These are phyloP conservation scores for Wallemia mellicola DNA, from an alignment of 1,284 basidiomycete genomes.

Conservation along the genomic window DNA sequence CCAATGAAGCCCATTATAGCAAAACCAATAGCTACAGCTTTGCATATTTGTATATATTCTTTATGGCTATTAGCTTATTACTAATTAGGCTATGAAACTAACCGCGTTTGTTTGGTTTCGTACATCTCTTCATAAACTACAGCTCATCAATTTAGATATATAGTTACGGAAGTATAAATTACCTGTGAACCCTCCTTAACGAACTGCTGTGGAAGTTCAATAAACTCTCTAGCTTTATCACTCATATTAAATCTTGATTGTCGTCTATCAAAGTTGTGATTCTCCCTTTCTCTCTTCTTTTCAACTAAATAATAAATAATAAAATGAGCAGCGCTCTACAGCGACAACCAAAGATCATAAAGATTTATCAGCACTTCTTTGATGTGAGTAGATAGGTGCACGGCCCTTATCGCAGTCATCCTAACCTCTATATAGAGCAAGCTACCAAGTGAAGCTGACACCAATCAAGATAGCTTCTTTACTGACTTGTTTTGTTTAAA, in stretches of 20 bases:
- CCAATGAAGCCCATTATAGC: conserved; percentile 90
- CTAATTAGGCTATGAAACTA: conserved; percentile 6
- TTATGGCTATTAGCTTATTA: conserved; percentile 4
- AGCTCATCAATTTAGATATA: conserved; percentile 5
- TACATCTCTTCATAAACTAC: conserved; percentile 85
- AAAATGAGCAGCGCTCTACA: neutral
- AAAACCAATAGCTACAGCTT: conserved; percentile 76
- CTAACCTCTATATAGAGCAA: neutral
- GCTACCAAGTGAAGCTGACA: neutral
- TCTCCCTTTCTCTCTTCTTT: neutral
- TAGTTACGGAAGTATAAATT: conserved; percentile 10
- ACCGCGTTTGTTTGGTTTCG: conserved; percentile 91
- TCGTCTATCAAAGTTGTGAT: no score
- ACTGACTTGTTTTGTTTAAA: neutral
- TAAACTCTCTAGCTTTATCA: conserved; percentile 65
- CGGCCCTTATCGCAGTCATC: neutral
- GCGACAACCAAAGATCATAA: neutral
- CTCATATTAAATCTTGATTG: conserved; percentile 27
- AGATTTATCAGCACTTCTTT: neutral
- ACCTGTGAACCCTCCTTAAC: conserved; percentile 78
- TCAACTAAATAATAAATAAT: neutral
- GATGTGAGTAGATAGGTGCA: neutral
- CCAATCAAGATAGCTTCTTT: neutral
- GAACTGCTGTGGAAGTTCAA: conserved; percentile 75
- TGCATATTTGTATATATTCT: conserved; percentile 80